Base-by-base conservation (phyloP, 1,139 yeast genomes). In the Lodderomyces parapsilosis region DNA sequence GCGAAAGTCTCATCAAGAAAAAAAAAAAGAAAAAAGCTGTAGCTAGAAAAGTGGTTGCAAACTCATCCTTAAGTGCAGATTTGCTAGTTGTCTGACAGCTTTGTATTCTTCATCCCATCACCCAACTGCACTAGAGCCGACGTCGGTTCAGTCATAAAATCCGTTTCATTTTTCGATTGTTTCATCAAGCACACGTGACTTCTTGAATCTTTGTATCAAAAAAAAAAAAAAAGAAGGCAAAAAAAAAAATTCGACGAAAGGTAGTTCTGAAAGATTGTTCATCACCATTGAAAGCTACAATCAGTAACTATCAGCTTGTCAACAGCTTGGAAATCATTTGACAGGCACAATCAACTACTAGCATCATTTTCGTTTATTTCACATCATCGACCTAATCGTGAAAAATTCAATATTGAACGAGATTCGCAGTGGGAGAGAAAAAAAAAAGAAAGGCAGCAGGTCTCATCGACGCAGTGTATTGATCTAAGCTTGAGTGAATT, bases 1-100 rank as follows among this genome's bases (percentile, higher is more conserved):
- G 40, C 40, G 28, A 37, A 37, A 27, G 15, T 30, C 33, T 30
- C 33, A 30, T 33, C 25, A n/a, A 33, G 25, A 33, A 17, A 33
- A 17, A 33, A 33, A 33, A 18, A n/a, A n/a, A 6, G 7, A 6
- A 13, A n/a, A n/a, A n/a, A n/a, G n/a, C n/a, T n/a, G n/a, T n/a
- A 30, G 33, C 17, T 30, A 5, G 17, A 14, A 17, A 30, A 30
- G 7, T 30, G 8, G 23, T 20, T 20, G 23, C 23, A 20, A 20
- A 20, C 8, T n/a, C n/a, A 20, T 20, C 5, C 7, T 20, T 20
- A 20, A 6, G 5, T 20, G 8, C 23, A 20, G 23, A 20, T 5
- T n/a, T n/a, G n/a, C n/a, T n/a, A n/a, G n/a, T n/a, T n/a, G n/a
- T n/a, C n/a, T n/a, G n/a, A n/a, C n/a, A n/a, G n/a, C n/a, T n/a